phyloP scores from a whole-genome alignment of 257 asterid species.

The Jasminum sambac region DNA sequence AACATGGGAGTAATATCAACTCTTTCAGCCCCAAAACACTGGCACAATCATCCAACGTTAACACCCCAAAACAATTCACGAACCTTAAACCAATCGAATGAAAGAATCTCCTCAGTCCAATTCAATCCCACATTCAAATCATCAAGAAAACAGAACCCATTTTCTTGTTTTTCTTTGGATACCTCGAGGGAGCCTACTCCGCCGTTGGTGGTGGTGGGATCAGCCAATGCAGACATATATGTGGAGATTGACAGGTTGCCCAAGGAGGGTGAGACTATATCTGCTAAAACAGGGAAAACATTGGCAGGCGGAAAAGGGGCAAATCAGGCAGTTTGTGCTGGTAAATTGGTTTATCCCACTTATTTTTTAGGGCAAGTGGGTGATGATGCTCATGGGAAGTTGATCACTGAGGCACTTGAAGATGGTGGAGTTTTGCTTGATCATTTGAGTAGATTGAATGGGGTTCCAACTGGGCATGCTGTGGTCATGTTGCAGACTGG shows the following conservation, averaged over 20 bases:
- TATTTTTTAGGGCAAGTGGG: slow-evolving; percentile 89
- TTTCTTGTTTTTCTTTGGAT: slow-evolving; percentile 42
- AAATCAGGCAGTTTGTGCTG: slow-evolving; percentile 92
- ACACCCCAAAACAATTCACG: slow-evolving; percentile 20
- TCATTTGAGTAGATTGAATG: slow-evolving; percentile 47
- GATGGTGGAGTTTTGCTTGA: slow-evolving; percentile 70
- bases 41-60: slow-evolving; percentile 21
- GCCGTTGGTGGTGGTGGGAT: slow-evolving; percentile 90
- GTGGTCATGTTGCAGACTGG: slow-evolving; percentile 88
- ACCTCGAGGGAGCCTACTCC: slow-evolving; percentile 36
- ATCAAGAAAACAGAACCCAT: slow-evolving; percentile 40
- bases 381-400: slow-evolving; percentile 80
- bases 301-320: slow-evolving; percentile 98
- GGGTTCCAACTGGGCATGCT: slow-evolving; percentile 89
- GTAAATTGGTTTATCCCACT: slow-evolving; percentile 66
- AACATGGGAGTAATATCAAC: slow-evolving; percentile 48
- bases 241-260: slow-evolving; percentile 89
- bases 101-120: slow-evolving; percentile 22
- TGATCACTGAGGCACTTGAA: slow-evolving; percentile 65
- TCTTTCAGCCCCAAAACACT: slow-evolving; percentile 44
- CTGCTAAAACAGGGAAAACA: slow-evolving; percentile 77
- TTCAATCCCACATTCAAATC: slow-evolving; percentile 28
- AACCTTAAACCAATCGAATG: slow-evolving; percentile 21
- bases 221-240: slow-evolving; percentile 92
- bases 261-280: slow-evolving; percentile 77